Percentiles rank a stretch among this genome's conserved stretches.
Conservation (phyloP, 129 eudicot genomes). For the Mikania micrantha region DNA sequence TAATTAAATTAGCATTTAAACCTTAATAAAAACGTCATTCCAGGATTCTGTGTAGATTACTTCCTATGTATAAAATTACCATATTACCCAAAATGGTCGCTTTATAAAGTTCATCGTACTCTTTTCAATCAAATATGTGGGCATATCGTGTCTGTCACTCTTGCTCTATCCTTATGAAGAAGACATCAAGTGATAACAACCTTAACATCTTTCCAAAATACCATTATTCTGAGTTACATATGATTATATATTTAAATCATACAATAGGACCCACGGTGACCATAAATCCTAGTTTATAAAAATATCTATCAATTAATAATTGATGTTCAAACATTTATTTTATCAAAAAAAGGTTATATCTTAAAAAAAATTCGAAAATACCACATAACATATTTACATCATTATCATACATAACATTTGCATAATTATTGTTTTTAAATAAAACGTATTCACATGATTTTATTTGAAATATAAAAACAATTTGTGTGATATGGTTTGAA, state of each 20-base stretch:
- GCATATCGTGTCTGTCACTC: slow-evolving; percentile 20
- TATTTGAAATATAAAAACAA: no score
- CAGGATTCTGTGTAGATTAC: slow-evolving; percentile 30
- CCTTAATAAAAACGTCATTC: slow-evolving; percentile 18
- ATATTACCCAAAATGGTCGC: slow-evolving; percentile 11
- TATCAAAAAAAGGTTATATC: background rate
- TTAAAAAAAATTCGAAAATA: background rate
- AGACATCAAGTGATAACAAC: slow-evolving; percentile 24
- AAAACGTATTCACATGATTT: no score
- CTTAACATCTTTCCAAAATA: slow-evolving; percentile 11
- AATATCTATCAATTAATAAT: background rate
- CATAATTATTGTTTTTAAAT: no score
- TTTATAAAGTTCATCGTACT: background rate
- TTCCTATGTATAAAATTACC: slow-evolving; percentile 5
- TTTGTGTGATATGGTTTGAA: no score
- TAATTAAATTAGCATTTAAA: slow-evolving; percentile 40
- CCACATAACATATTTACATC: no score
- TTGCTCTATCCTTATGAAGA: background rate
- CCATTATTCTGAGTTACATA: slow-evolving; percentile 16
- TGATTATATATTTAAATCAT: slow-evolving; percentile 8
- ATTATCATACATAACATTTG: no score
- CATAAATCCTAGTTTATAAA: background rate
- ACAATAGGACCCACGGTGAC: background rate
- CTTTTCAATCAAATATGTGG: background rate
- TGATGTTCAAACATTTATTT: background rate